These are phyloP conservation scores for Ogataea nitratoaversa DNA, from an alignment of 805 yeast species.

Conservation along the genomic window DNA sequence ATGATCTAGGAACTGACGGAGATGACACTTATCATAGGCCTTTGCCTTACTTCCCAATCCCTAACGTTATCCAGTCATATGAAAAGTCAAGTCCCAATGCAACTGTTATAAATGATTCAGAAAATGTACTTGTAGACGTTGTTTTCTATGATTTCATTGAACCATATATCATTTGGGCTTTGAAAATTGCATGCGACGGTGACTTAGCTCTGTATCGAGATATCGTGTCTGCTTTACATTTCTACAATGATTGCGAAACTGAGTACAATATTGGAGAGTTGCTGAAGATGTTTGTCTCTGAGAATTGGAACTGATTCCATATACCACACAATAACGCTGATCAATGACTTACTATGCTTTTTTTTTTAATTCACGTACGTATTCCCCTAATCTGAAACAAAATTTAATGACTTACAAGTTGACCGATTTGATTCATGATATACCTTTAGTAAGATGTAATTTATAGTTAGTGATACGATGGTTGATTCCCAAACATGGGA, in stretches of 20 bases:
- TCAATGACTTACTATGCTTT: neutral
- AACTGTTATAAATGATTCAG: too few relatives aligned
- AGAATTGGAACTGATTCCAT: constrained; percentile 26
- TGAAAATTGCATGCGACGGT: constrained; percentile 18
- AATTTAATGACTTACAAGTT: too few relatives aligned
- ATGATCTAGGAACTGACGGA: constrained; percentile 82
- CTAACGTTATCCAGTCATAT: constrained; percentile 70
- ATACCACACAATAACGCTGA: too few relatives aligned
- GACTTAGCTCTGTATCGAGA: constrained; percentile 11
- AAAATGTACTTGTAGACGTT: constrained; percentile 49
- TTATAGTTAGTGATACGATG: too few relatives aligned
- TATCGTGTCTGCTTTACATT: constrained; percentile 8
- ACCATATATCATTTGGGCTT: constrained; percentile 23
- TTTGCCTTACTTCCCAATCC: constrained; percentile 55
- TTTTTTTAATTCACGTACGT: neutral
- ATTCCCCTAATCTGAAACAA: too few relatives aligned
- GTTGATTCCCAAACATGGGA: too few relatives aligned
- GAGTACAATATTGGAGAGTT: constrained; percentile 43
- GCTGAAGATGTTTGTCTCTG: constrained; percentile 36
- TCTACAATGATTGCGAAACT: constrained; percentile 30
- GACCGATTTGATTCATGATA: too few relatives aligned
- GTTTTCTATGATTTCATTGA: constrained; percentile 77
- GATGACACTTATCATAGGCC: constrained; percentile 76
- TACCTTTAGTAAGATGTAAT: too few relatives aligned
- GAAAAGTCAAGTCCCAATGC: constrained; percentile 16